A percentile compares a stretch with the other conserved stretches of the same genome.
Evolutionary conservation across 2,329 filamentous ascomycete species (phyloP).

Genomic region (Penicillium vulpinum): DNA sequence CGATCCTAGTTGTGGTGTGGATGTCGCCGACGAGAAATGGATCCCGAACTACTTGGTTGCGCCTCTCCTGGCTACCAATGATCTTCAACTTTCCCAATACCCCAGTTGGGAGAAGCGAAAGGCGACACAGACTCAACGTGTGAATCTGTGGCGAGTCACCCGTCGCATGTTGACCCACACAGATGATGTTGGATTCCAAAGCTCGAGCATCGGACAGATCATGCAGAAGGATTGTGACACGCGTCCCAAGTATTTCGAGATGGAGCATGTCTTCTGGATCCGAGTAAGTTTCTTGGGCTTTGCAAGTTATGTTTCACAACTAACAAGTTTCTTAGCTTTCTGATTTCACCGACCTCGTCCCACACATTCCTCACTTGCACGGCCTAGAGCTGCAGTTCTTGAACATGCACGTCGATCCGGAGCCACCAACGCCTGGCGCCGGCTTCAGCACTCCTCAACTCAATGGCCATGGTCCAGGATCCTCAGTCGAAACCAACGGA

Average conservation of each 20-base stretch:
- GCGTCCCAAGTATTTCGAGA: slow-evolving; percentile 49
- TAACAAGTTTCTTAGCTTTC: slow-evolving; percentile 40
- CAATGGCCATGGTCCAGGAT: slow-evolving; percentile 33
- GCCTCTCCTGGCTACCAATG: slow-evolving; percentile 50
- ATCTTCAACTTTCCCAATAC: slow-evolving; percentile 51
- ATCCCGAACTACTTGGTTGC: slow-evolving; percentile 52
- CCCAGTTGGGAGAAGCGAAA: slow-evolving; percentile 49
- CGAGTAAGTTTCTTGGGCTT: slow-evolving; percentile 37
- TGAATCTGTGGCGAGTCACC: slow-evolving; percentile 50
- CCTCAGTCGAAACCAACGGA: slow-evolving; percentile 31
- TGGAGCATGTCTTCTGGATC: slow-evolving; percentile 55
- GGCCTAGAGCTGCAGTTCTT: slow-evolving; percentile 42
- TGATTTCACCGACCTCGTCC: slow-evolving; percentile 52
- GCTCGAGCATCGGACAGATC: slow-evolving; percentile 41
- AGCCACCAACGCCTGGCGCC: slow-evolving; percentile 32
- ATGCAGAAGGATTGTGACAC: slow-evolving; percentile 46
- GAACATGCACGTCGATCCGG: slow-evolving; percentile 44
- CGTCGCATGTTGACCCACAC: slow-evolving; percentile 48
- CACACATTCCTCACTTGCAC: slow-evolving; percentile 50
- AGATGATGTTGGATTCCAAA: slow-evolving; percentile 39
- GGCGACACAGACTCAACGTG: slow-evolving; percentile 45
- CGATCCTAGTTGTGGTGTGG: slow-evolving; percentile 38
- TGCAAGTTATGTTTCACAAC: background rate
- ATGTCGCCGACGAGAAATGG: slow-evolving; percentile 48
- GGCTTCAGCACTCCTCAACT: slow-evolving; percentile 22